Base-by-base conservation (phyloP, 352 stramenopile species). In the Halophytophthora batemanensis region DNA sequence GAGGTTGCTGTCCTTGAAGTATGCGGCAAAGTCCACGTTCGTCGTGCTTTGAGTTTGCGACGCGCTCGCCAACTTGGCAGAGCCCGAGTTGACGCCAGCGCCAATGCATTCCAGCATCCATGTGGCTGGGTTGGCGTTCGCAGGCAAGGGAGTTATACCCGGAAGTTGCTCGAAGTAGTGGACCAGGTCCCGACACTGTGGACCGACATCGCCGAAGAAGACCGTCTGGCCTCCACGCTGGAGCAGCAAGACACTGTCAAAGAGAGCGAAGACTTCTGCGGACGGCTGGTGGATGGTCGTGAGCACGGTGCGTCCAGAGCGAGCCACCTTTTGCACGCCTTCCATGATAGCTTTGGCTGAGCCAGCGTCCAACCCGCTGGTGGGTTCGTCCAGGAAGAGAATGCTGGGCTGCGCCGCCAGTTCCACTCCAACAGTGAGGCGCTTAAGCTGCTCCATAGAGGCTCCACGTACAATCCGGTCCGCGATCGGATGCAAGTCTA, bases 181-280 rank as follows among this genome's bases (percentile, higher is more conserved):
- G 15, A 86, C 58, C 19, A 86, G 31, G 6, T 66, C 50, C 2
- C 53, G 41, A 6, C 55, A 70, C 18, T 69, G 35, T 0, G 58
- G 34, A 8, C 68, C 70, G 13, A 89, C 45, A 17, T 85, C 64
- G 18, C 77, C 78, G 34, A 82, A 83, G 59, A 77, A 87, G 3
- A 77, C 68, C 0, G 59, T 77, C 42, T 61, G 51, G 15, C 78
- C 77, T 23, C 77, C 77, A 11, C 61, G 56, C 38, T 84, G 64
- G 3, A 97, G 64, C 6, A 97, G 56, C 50, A 96, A 65, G 1
- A 96, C 46, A 28, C 75, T 83, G 62, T 97, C 86, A 53, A 96
- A 96, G 14, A 88, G 78, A 11, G 74, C 70, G 33, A 96, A 96
- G 7, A 74, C 65, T 33, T 71, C 61, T 17, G 65, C 39, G 2